phyloP scores from a whole-genome alignment of 192 early-diverging fungal genomes.

The Coemansia sp. region DNA sequence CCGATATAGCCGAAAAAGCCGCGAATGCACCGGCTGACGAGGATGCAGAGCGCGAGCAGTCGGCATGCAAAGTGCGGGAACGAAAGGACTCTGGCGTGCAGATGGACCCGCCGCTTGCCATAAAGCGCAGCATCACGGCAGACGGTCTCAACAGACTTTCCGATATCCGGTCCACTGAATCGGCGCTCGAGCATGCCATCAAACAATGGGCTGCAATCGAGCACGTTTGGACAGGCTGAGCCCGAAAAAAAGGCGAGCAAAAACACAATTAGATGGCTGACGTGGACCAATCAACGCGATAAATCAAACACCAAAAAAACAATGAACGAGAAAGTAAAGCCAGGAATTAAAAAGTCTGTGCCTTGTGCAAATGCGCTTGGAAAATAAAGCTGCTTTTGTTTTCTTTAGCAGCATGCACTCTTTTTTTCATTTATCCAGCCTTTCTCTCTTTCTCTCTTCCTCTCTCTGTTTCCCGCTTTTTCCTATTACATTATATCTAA shows the following conservation, averaged over 20 bases:
- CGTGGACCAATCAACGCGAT: slow-evolving; percentile 6
- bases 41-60: background rate
- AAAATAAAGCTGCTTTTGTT: background rate
- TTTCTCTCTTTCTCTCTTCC: background rate
- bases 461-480: background rate
- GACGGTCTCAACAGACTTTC: background rate
- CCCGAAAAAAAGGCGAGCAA: background rate
- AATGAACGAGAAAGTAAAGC: background rate
- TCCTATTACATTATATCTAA: too few species aligned
- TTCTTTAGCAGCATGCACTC: background rate
- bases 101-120: background rate
- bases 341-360: background rate
- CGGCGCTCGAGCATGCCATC: background rate
- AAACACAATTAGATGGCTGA: background rate
- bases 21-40: background rate
- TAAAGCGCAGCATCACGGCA: background rate
- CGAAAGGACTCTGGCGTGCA: background rate
- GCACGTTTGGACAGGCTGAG: background rate
- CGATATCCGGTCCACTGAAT: background rate
- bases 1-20: background rate
- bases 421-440: background rate
- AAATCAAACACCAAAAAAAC: background rate
- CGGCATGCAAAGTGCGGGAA: background rate
- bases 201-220: background rate
- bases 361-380: background rate